Evolutionary conservation across 805 yeast species (phyloP), one percentile per base, ranked within the genome.

Genomic region (Alloascoidea africana): DNA sequence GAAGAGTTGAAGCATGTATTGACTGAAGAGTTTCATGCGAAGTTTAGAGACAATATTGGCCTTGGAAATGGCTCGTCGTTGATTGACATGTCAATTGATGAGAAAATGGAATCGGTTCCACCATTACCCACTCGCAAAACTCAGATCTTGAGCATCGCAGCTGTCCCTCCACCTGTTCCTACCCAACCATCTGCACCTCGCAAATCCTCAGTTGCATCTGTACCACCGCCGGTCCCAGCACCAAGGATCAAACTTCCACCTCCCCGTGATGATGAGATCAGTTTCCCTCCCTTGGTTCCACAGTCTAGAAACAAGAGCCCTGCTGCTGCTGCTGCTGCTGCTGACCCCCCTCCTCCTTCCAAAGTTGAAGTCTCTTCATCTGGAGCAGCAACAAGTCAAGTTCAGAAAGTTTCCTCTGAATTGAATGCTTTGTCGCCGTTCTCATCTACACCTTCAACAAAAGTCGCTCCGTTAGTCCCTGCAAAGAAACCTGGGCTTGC

Each of bases 21-120:
- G 39, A 62, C 74, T 14, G 63, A 66, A 33, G 67, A 73, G 38
- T 56, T 89, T 27, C 79, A 82, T 48, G 67, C 69, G 27, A 68
- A 63, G 36, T 74, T 72, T 43, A 72, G 76, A 37, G 51, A 49
- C 16, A 57, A 57, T 36, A 54, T 57, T 17, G 62, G 59, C 3
- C 55, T 50, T 33, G 49, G 50, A 41, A 50, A 50, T 39, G 49
- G 46, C 38, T 45, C 52, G 38, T n/a, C n/a, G n/a, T n/a, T n/a
- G n/a, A n/a, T 32, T 17, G 8, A 11, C 8, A 14, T 11, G 34
- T 13, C 34, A 13, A 14, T 14, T 14, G 15, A 13, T 8, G 34
- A 6, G 34, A 32, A 11, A 23, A 23, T n/a, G 34, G 34, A n/a
- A 32, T 15, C 18, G 18, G 18, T 11, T 8, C 16, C 32, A n/a